phyloP scores from a whole-genome alignment of 352 stramenopile genomes.

The Phytopythium delawarense region DNA sequence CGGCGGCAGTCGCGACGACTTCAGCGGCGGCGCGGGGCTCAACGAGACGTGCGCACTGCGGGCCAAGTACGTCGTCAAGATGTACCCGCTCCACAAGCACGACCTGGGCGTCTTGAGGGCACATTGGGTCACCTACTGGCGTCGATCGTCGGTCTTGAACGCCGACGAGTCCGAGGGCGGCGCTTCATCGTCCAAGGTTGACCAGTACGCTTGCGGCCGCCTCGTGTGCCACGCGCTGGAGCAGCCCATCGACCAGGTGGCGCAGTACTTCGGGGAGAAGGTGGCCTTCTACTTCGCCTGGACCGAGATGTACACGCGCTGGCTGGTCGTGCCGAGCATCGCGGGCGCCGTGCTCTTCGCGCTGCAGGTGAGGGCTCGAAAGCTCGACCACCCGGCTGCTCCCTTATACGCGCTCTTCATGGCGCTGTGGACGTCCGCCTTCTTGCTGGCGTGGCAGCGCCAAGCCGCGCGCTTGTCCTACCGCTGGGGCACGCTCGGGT shows the following conservation, averaged over 20 bases:
- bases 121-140: slow-evolving; percentile 85
- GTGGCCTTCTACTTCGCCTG: slow-evolving; percentile 93
- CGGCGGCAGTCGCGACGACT: not conserved
- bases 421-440: slow-evolving; percentile 85
- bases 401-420: slow-evolving; percentile 87
- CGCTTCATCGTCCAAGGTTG: not conserved
- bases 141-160: slow-evolving; percentile 12
- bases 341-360: slow-evolving; percentile 70
- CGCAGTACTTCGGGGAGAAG: slow-evolving; percentile 89
- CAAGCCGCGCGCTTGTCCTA: slow-evolving; percentile 78
- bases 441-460: slow-evolving; percentile 86
- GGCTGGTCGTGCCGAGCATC: slow-evolving; percentile 78
- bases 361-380: slow-evolving; percentile 50
- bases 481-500: slow-evolving; percentile 87
- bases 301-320: slow-evolving; percentile 89
- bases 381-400: slow-evolving; percentile 76
- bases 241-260: slow-evolving; percentile 84
- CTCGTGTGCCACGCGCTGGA: slow-evolving; percentile 30
- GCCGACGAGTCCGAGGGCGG: not conserved
- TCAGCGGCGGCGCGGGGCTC: slow-evolving; percentile 41
- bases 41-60: slow-evolving; percentile 67
- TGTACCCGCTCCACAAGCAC: slow-evolving; percentile 89
- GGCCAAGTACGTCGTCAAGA: slow-evolving; percentile 64
- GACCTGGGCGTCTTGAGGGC: slow-evolving; percentile 52
- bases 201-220: slow-evolving; percentile 12